A percentile compares a stretch with the other conserved stretches of the same genome.
phyloP scores from a whole-genome alignment of 2,329 filamentous ascomycete species.

The Penicillium sclerotigenum region DNA sequence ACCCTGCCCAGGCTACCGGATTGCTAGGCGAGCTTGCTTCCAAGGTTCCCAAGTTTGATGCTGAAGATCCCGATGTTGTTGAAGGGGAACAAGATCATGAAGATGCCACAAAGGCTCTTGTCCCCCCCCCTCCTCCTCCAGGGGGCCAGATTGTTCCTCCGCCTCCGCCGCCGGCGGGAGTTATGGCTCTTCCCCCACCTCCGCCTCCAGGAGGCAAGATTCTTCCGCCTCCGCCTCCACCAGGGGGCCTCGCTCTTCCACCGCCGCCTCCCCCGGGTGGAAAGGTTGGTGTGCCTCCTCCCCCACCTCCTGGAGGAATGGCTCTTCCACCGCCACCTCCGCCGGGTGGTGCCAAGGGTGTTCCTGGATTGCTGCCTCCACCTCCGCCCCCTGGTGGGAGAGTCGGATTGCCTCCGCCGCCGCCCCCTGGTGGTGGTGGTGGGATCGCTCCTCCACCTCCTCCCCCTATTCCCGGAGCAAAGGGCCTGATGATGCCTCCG shows the following conservation, averaged over 20 bases:
- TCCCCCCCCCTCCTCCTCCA: constrained; percentile 16
- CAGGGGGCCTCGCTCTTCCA: constrained; percentile 12
- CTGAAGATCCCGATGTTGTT: constrained; percentile 19
- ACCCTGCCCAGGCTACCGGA: constrained; percentile 61
- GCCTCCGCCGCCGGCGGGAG: constrained; percentile 26
- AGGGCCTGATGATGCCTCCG: constrained; percentile 53
- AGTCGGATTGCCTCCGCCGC: constrained; percentile 32
- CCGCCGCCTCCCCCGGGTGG: constrained; percentile 31
- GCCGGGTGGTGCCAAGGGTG: constrained; percentile 43
- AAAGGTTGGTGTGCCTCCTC: constrained; percentile 49
- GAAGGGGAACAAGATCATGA: constrained; percentile 12
- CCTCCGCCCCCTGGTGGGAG: constrained; percentile 44
- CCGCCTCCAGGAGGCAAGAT: constrained; percentile 13
- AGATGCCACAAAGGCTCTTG: constrained; percentile 10
- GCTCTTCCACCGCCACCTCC: constrained; percentile 43
- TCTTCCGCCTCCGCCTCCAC: constrained; percentile 27
- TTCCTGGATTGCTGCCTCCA: constrained; percentile 43
- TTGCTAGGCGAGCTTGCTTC: constrained; percentile 69
- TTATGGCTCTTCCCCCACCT: constrained; percentile 31
- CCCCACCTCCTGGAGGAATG: constrained; percentile 42
- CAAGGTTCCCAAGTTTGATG: constrained; percentile 73
- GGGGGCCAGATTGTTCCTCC: constrained; percentile 18
- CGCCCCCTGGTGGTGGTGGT: constrained; percentile 37
- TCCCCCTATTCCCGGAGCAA: constrained; percentile 44
- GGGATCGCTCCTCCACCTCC: constrained; percentile 49